phyloP scores from a whole-genome alignment of 768 basidiomycete genomes.

The Naganishia randhawae region DNA sequence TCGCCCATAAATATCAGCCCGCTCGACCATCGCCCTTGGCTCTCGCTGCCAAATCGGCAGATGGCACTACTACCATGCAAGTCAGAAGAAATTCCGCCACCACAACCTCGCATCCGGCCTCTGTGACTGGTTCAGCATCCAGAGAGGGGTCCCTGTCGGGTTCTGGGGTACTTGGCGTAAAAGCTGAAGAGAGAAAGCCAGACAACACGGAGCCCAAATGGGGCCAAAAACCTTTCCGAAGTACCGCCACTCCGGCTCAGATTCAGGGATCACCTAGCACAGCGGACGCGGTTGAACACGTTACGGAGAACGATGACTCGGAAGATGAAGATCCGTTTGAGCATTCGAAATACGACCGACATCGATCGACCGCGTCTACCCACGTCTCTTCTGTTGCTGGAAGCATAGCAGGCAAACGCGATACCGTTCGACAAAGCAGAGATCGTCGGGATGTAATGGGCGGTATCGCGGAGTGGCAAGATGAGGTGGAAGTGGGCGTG shows the following conservation, averaged over 20 bases:
- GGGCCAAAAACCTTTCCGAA: conserved; percentile 26
- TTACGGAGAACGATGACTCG: conserved; percentile 5
- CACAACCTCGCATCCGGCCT: neutral
- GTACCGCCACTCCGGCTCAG: conserved; percentile 1
- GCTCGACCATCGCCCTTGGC: conserved; percentile 23
- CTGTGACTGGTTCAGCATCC: conserved; percentile 4
- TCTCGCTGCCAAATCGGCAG: conserved; percentile 8
- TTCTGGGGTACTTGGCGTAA: neutral
- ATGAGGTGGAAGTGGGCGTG: conserved; percentile 1
- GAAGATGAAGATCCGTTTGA: conserved; percentile 21
- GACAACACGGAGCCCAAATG: conserved; percentile 22
- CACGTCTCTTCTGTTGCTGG: neutral
- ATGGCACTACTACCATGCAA: neutral
- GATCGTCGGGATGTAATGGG: conserved; percentile 17
- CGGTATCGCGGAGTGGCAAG: conserved; percentile 20
- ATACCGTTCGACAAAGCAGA: conserved; percentile 15
- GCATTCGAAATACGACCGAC: conserved; percentile 15
- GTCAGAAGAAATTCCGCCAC: neutral
- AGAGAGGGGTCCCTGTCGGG: conserved; percentile 13
- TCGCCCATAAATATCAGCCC: conserved; percentile 13
- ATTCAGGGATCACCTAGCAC: neutral
- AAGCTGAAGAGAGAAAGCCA: conserved; percentile 18
- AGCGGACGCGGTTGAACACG: neutral
- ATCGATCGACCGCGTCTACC: conserved; percentile 15
- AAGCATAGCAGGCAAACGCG: neutral